Percentiles rank a stretch among this genome's conserved stretches.
Conservation (phyloP, 495 filamentous ascomycete genomes). For the Evernia prunastri region DNA sequence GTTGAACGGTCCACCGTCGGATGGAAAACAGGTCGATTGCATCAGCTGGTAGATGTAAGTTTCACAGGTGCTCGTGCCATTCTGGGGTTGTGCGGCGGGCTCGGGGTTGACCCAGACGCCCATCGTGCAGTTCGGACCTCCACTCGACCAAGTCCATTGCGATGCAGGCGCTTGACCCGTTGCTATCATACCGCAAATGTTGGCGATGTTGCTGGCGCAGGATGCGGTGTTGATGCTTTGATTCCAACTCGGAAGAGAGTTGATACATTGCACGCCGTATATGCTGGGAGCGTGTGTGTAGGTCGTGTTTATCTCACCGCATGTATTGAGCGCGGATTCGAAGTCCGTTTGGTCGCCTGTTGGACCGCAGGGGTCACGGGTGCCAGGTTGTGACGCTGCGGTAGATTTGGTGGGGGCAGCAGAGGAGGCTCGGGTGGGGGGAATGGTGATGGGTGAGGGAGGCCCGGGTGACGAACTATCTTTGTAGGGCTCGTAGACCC, state of each 20-base stretch:
- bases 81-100: not conserved
- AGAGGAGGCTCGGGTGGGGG: not conserved
- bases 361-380: constrained; percentile 2
- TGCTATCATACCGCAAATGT: not conserved
- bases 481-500: not conserved
- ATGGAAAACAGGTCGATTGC: not conserved
- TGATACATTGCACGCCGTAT: constrained; percentile 3
- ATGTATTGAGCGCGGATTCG: not conserved
- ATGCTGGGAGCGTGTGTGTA: not conserved
- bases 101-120: not conserved
- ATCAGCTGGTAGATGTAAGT: not conserved
- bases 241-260: not conserved
- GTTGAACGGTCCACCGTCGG: not conserved
- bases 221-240: not conserved
- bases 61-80: not conserved
- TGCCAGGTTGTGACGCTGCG: not conserved
- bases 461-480: no score
- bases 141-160: not conserved
- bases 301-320: not conserved
- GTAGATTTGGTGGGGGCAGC: not conserved
- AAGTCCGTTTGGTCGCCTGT: not conserved
- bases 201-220: not conserved
- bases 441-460: no score
- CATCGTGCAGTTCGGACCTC: not conserved
- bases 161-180: not conserved